Evolutionary conservation across 768 basidiomycete genomes (phyloP), one percentile per base, ranked within the genome.

Genomic region (Tylopilus felleus): DNA sequence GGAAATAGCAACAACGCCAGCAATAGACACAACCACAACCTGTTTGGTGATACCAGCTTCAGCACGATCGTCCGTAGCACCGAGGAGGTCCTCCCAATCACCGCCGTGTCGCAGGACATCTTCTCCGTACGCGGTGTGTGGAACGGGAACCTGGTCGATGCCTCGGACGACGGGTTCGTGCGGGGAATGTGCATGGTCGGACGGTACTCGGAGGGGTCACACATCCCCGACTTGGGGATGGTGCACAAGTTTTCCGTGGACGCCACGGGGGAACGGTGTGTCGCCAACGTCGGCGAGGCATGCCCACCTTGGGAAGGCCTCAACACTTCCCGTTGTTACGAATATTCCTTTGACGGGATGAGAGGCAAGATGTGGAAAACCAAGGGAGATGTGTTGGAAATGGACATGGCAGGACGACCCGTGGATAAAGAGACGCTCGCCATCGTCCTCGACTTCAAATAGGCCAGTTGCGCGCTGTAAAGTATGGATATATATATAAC

Each of bases 201-300:
- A 3, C 29, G 9, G 4, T 36, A 35, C 13, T 1, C 17, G 1
- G 29, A 19, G 0, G 41, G 8, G 10, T 21, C 47, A 17, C 3
- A 4, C 17, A 16, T 4, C 7, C 35, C 49, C 8, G 4, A 21
- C 22, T 1, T n/a, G 6, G 51, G 16, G 36, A 28, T 44, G n/a
- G 35, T 56, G 3, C 28, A 58, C 55, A 64, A 61, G 6, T 61
- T 58, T 9, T 5, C 54, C 13, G 33, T 66, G 27, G 64, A 66
- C 5, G 65, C 65, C 13, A 58, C 54, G 8, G 62, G 55, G 4
- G 52, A 50, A 2, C 45, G 17, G 12, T 62, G 57, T n/a, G 35
- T 55, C 1, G 41, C 50, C 23, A 48, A 39, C 23, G 52, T 66
- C 29, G 56, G 62, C 7, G 59, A 56, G n/a, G 28, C 47, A 6